Evolutionary conservation across 495 filamentous ascomycete genomes (phyloP).

Genomic region (Elaphomyces granulatus): DNA sequence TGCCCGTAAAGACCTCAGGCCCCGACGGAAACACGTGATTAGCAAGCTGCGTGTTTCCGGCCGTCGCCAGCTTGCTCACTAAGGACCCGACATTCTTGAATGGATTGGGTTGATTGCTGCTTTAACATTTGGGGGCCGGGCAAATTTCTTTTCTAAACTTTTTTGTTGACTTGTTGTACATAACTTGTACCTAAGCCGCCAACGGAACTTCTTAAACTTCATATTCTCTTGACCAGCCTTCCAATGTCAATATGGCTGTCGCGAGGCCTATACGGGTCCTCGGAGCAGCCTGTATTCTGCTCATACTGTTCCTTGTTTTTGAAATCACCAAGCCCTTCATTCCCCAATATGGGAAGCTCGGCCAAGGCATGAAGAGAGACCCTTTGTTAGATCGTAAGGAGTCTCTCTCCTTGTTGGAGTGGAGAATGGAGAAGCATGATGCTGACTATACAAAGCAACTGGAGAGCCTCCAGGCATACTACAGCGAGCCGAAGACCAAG

Average conservation of each 20-base stretch:
- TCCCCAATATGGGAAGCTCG: constrained; percentile 17
- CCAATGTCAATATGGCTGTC: constrained; percentile 50
- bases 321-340: constrained; percentile 43
- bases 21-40: too few relatives aligned
- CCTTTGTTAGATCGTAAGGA: constrained; percentile 73
- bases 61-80: too few relatives aligned
- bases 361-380: constrained; percentile 48
- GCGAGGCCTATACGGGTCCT: constrained; percentile 70
- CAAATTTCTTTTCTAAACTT: too few relatives aligned
- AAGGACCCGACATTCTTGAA: too few relatives aligned
- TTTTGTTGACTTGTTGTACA: too few relatives aligned
- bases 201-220: too few relatives aligned
- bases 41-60: too few relatives aligned
- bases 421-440: constrained; percentile 1
- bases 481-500: constrained; percentile 48
- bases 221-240: constrained; percentile 1
- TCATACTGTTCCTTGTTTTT: constrained; percentile 63
- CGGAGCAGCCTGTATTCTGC: constrained; percentile 48
- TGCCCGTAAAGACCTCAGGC: too few relatives aligned
- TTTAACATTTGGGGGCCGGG: too few relatives aligned
- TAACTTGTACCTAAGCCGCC: too few relatives aligned
- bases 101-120: too few relatives aligned
- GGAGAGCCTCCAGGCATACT: constrained; percentile 68
- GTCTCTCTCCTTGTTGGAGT: neutral
- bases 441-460: constrained; percentile 40